These are phyloP conservation scores for Xylaria flabelliformis DNA, from an alignment of 495 filamentous ascomycete genomes.

Conservation along the genomic window DNA sequence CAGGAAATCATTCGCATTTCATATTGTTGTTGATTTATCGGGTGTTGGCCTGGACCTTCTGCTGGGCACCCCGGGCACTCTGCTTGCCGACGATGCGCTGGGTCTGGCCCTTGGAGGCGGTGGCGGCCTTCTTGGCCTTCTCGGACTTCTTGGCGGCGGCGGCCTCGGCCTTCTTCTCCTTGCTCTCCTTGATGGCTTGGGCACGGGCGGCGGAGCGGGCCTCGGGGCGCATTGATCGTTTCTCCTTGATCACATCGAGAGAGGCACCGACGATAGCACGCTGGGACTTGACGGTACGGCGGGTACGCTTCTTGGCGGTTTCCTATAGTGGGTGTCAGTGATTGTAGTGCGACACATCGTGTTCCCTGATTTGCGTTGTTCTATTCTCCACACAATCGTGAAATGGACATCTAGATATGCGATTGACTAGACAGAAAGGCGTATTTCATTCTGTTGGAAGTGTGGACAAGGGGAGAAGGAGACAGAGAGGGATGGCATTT, in stretches of 20 bases:
- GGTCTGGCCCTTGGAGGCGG: conserved; percentile 74
- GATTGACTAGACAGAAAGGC: not conserved
- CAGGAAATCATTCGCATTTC: not conserved
- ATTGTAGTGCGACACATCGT: conserved; percentile 10
- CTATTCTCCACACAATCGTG: not conserved
- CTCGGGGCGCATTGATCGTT: conserved; percentile 89
- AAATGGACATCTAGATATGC: not conserved
- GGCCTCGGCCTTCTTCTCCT: conserved; percentile 92
- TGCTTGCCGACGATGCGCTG: conserved; percentile 91
- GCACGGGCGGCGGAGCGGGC: conserved; percentile 90
- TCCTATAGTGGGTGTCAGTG: conserved; percentile 73
- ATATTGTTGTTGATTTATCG: conserved; percentile 65
- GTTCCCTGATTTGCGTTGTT: not conserved
- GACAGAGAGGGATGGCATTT: conserved; percentile 27
- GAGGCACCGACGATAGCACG: conserved; percentile 98
- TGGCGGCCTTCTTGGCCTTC: conserved; percentile 92
- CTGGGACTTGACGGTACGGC: conserved; percentile 97
- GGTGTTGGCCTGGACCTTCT: conserved; percentile 84
- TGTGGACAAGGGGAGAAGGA: not conserved
- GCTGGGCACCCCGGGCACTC: conserved; percentile 87
- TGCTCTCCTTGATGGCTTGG: conserved; percentile 90
- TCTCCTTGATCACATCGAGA: conserved; percentile 99
- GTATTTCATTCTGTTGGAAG: not conserved
- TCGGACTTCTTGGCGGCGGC: conserved; percentile 96
- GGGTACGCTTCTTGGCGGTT: conserved; percentile 98